These are phyloP conservation scores for Cyclostephanos invisitatus DNA, from an alignment of 108 stramenopile genomes.

Conservation along the genomic window DNA sequence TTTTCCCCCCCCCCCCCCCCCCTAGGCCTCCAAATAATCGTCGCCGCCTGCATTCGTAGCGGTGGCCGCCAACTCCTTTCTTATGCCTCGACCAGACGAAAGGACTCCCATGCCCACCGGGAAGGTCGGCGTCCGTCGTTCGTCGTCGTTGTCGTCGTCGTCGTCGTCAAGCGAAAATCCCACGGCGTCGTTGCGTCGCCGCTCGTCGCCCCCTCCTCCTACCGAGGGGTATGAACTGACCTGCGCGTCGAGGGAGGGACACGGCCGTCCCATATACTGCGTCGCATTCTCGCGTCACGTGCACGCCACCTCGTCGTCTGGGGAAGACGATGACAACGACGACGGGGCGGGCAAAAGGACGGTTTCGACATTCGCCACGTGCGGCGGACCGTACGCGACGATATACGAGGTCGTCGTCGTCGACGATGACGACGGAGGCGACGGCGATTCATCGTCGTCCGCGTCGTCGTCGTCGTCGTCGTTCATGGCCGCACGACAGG, in stretches of 20 bases:
- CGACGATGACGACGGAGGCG: too few relatives aligned
- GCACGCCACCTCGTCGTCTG: constrained; percentile 3
- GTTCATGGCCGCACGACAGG: constrained; percentile 43
- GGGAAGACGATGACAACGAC: neutral
- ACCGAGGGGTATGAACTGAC: constrained; percentile 11
- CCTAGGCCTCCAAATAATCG: too few relatives aligned
- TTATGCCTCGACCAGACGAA: too few relatives aligned
- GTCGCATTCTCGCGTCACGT: constrained; percentile 57
- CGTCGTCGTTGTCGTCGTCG: neutral
- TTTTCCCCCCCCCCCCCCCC: too few relatives aligned
- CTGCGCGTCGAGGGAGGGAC: constrained; percentile 47
- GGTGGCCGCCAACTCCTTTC: too few relatives aligned
- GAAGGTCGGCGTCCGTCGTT: neutral
- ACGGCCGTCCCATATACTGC: constrained; percentile 61
- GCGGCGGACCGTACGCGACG: constrained; percentile 54
- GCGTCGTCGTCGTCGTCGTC: neutral
- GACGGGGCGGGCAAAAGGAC: constrained; percentile 10
- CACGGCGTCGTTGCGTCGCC: neutral
- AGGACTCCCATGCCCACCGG: neutral
- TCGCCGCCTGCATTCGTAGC: too few relatives aligned
- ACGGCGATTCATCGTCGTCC: neutral
- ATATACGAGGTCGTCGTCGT: constrained; percentile 53
- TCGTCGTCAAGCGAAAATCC: neutral
- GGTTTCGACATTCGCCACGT: constrained; percentile 57
- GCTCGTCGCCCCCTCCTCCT: neutral